Percentiles rank a stretch among this genome's conserved stretches.
phyloP scores from a whole-genome alignment of 2,329 filamentous ascomycete species.

The Tolypocladium tropicale region DNA sequence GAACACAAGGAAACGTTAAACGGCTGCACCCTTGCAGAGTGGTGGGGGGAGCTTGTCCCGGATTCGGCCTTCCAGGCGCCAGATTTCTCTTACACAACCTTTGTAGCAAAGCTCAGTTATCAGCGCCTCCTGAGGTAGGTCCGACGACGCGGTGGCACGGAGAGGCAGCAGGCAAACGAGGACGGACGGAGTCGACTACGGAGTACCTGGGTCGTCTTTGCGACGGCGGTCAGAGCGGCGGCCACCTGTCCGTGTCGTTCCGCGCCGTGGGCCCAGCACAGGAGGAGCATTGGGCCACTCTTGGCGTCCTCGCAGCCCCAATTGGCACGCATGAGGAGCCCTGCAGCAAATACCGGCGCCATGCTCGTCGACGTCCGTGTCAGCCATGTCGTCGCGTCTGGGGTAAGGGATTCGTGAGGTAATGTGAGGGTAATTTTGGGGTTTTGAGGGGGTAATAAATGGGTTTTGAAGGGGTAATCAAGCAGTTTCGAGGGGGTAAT shows the following conservation, averaged over 20 bases:
- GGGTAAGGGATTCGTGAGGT: constrained; percentile 6
- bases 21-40: constrained; percentile 5
- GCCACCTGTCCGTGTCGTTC: neutral
- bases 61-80: constrained; percentile 13
- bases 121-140: neutral
- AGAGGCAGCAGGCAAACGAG: neutral
- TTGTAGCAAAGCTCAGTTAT: constrained; percentile 19
- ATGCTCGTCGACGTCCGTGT: neutral
- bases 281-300: neutral
- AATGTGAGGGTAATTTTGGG: constrained; percentile 5
- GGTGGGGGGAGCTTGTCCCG: constrained; percentile 16
- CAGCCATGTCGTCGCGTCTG: neutral
- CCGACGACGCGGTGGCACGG: neutral
- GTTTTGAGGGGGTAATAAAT: constrained; percentile 7
- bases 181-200: neutral
- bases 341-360: neutral
- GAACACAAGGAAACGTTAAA: too few relatives aligned
- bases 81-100: constrained; percentile 26
- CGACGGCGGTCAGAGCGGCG: neutral
- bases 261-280: neutral
- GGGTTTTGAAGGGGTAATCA: constrained; percentile 6
- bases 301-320: neutral
- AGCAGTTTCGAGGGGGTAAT: constrained; percentile 2
- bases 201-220: neutral
- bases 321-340: neutral